phyloP scores from a whole-genome alignment of 2,329 filamentous ascomycete genomes.

The Penicillium psychrosexuale region DNA sequence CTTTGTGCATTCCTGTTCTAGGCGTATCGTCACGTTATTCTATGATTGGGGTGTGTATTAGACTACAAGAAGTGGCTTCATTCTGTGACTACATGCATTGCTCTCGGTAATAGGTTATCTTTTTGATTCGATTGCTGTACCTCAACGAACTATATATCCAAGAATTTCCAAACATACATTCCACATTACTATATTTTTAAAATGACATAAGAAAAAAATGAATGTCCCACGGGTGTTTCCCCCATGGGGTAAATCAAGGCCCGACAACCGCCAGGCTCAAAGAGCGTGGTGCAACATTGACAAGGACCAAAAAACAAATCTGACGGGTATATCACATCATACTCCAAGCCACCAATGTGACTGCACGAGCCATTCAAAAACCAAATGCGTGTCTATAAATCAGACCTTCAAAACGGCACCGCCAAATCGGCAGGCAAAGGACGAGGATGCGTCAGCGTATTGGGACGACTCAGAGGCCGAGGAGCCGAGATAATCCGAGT shows the following conservation, averaged over 20 bases:
- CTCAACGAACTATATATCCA: conserved; percentile 9
- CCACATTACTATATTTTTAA: not conserved
- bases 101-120: not conserved
- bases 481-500: conserved; percentile 4
- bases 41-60: no score
- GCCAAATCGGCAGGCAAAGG: not conserved
- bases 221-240: not conserved
- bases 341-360: not conserved
- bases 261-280: not conserved
- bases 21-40: not conserved
- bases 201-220: not conserved
- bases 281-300: not conserved
- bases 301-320: not conserved
- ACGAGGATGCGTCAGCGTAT: not conserved
- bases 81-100: not conserved
- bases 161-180: not conserved
- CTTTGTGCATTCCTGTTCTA: not conserved
- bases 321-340: not conserved
- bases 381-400: not conserved
- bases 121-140: not conserved
- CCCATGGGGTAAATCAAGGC: not conserved
- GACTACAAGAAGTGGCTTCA: not conserved
- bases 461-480: not conserved
- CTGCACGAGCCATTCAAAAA: not conserved
- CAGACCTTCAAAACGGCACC: not conserved